These are phyloP conservation scores for Macrolepiota dolichaula DNA, from an alignment of 768 basidiomycete genomes.

Conservation along the genomic window DNA sequence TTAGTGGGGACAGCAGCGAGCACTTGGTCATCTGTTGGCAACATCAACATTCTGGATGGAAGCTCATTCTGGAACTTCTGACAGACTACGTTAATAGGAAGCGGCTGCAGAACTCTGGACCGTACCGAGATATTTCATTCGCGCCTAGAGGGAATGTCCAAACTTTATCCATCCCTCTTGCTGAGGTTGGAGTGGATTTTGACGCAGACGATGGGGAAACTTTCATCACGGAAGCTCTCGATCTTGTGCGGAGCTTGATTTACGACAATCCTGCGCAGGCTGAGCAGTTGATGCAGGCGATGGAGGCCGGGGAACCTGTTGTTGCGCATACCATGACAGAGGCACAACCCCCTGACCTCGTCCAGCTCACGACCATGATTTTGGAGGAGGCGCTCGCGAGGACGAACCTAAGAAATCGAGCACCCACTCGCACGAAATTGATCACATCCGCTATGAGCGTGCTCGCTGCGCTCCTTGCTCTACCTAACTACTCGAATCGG, in stretches of 20 bases:
- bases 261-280: conserved; percentile 66
- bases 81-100: conserved; percentile 68
- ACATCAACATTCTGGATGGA: conserved; percentile 84
- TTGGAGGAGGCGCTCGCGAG: conserved; percentile 74
- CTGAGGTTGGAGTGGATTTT: conserved; percentile 72
- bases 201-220: conserved; percentile 58
- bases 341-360: conserved; percentile 62
- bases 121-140: conserved; percentile 54
- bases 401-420: conserved; percentile 34
- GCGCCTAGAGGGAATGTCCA: conserved; percentile 38
- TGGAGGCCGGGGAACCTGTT: conserved; percentile 57
- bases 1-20: conserved; percentile 71
- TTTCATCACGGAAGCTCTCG: conserved; percentile 69
- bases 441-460: conserved; percentile 83
- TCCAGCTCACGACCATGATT: conserved; percentile 77
- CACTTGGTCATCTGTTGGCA: conserved; percentile 76
- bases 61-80: conserved; percentile 75
- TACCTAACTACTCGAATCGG: conserved; percentile 73
- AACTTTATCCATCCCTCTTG: conserved; percentile 29
- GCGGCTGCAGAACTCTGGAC: conserved; percentile 38
- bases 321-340: conserved; percentile 51
- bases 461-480: conserved; percentile 68
- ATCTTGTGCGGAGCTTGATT: conserved; percentile 76
- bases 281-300: conserved; percentile 58
- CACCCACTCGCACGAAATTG: conserved; percentile 52